Conservation (phyloP, 805 yeast species). For the Metschnikowia noctiluminum region DNA sequence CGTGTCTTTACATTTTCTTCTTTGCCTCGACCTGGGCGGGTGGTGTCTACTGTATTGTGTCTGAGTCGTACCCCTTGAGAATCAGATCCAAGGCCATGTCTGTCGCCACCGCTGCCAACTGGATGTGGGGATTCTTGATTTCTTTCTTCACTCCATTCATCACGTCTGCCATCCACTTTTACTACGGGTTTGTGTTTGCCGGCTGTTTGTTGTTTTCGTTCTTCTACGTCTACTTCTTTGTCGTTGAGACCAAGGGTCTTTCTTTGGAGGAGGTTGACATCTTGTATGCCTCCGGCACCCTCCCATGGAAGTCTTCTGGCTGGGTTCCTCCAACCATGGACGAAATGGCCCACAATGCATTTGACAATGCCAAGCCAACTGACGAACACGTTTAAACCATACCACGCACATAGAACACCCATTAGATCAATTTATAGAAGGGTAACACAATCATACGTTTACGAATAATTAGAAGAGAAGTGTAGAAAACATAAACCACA, state of each 20-base stretch:
- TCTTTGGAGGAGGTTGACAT: slow-evolving; percentile 80
- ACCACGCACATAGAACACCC: not conserved
- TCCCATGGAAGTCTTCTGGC: slow-evolving; percentile 40
- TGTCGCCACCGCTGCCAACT: slow-evolving; percentile 60
- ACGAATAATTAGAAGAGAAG: too few relatives aligned
- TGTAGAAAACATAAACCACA: too few relatives aligned
- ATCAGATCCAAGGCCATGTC: slow-evolving; percentile 63
- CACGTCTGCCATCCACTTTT: slow-evolving; percentile 57
- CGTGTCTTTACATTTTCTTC: slow-evolving; percentile 61
- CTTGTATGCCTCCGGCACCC: slow-evolving; percentile 45
- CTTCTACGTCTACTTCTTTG: slow-evolving; percentile 68
- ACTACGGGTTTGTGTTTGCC: slow-evolving; percentile 63
- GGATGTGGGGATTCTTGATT: slow-evolving; percentile 62
- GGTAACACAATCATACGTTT: not conserved
- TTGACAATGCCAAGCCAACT: slow-evolving; percentile 30
- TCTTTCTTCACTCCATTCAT: slow-evolving; percentile 70
- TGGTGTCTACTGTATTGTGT: slow-evolving; percentile 59
- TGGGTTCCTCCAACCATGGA: slow-evolving; percentile 50
- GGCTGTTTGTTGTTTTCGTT: slow-evolving; percentile 61
- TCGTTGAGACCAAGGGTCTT: slow-evolving; percentile 78
- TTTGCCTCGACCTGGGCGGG: slow-evolving; percentile 79
- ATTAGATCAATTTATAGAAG: not conserved
- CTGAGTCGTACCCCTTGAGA: slow-evolving; percentile 67
- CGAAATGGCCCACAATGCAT: slow-evolving; percentile 34
- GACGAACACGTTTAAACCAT: slow-evolving; percentile 9